Conservation (phyloP, 2,329 filamentous ascomycete genomes). For the Trichoderma sp. region DNA sequence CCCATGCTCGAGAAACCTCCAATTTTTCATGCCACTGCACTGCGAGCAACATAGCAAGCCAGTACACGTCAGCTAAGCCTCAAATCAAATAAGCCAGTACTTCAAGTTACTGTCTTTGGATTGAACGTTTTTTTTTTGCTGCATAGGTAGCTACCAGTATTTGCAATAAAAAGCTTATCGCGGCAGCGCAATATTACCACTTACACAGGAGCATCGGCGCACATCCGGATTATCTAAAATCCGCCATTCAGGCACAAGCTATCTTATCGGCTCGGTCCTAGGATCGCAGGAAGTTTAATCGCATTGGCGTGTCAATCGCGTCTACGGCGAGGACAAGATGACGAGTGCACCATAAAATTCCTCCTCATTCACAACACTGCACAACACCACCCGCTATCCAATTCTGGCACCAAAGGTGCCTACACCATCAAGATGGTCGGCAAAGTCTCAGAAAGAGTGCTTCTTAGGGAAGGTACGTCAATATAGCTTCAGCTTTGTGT, state of each 20-base stretch:
- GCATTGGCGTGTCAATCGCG: constrained; percentile 25
- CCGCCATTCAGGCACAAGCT: constrained; percentile 1
- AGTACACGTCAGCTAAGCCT: too few relatives aligned
- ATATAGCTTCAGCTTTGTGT: constrained; percentile 3
- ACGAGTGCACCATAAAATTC: constrained; percentile 16
- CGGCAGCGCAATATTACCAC: neutral
- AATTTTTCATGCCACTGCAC: too few relatives aligned
- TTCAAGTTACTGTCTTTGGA: too few relatives aligned
- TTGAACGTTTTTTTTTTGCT: too few relatives aligned
- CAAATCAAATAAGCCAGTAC: too few relatives aligned
- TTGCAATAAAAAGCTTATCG: too few relatives aligned
- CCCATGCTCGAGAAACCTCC: too few relatives aligned
- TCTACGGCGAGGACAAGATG: constrained; percentile 14
- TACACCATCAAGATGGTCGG: constrained; percentile 57
- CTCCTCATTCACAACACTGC: neutral
- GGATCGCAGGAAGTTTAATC: constrained; percentile 24
- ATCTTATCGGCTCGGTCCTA: constrained; percentile 19
- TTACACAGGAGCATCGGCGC: neutral
- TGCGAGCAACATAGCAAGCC: too few relatives aligned
- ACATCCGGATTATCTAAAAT: constrained; percentile 11
- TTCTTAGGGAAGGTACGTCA: constrained; percentile 62
- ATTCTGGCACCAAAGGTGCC: constrained; percentile 36
- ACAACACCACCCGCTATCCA: neutral
- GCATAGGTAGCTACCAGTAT: too few relatives aligned
- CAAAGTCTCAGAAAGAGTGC: constrained; percentile 67